These are phyloP conservation scores for Ophiocordyceps camponoti-leonardi DNA, from an alignment of 2,329 filamentous ascomycete species.

Conservation along the genomic window DNA sequence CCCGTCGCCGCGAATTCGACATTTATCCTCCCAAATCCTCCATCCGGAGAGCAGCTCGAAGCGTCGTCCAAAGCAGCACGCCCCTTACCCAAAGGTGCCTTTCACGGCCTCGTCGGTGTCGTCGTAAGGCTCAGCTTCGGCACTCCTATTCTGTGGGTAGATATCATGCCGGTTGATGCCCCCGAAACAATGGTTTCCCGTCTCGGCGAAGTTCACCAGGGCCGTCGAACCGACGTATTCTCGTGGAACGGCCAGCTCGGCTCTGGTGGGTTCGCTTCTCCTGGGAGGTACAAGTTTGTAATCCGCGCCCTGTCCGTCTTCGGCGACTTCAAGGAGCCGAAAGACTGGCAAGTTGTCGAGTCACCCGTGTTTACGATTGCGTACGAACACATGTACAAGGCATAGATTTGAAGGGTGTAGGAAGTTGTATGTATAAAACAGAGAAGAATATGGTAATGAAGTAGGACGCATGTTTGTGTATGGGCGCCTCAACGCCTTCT, in stretches of 20 bases:
- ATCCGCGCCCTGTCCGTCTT: constrained; percentile 1
- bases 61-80: neutral
- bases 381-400: neutral
- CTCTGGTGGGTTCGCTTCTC: constrained; percentile 1
- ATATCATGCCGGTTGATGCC: neutral
- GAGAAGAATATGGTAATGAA: too few relatives aligned
- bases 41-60: neutral
- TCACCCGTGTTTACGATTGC: constrained; percentile 1
- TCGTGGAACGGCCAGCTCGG: constrained; percentile 1
- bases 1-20: neutral
- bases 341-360: constrained; percentile 1
- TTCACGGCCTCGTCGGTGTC: neutral
- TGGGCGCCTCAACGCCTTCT: too few relatives aligned
- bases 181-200: neutral
- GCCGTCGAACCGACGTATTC: neutral
- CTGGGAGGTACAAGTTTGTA: constrained; percentile 2
- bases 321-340: neutral
- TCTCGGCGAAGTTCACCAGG: neutral
- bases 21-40: neutral
- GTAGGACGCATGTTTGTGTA: too few relatives aligned
- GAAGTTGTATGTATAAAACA: too few relatives aligned
- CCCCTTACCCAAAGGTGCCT: neutral
- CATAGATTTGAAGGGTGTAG: too few relatives aligned
- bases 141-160: neutral
- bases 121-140: neutral